Evolutionary conservation across 2,329 filamentous ascomycete species (phyloP).

Genomic region (Lomentospora prolificans): DNA sequence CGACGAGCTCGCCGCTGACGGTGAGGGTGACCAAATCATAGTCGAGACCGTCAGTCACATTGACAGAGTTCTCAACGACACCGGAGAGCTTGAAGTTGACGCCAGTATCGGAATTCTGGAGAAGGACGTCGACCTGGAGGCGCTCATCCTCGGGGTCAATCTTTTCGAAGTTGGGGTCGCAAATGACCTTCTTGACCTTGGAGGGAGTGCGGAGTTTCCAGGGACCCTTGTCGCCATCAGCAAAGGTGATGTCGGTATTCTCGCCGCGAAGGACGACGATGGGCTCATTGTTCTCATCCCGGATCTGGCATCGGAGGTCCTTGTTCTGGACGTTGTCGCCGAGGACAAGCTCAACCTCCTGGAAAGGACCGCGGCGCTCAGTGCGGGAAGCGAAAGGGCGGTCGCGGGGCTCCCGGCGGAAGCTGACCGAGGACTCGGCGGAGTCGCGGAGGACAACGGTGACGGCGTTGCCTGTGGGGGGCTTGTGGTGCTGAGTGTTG

Average conservation of each 20-base stretch:
- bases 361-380: background rate
- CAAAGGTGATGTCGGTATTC: conserved; percentile 32
- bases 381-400: background rate
- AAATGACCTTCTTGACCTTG: background rate
- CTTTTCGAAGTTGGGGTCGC: background rate
- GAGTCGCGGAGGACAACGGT: conserved; percentile 1
- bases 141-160: background rate
- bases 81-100: background rate
- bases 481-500: background rate
- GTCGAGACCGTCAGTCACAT: background rate
- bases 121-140: background rate
- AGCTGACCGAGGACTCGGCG: background rate
- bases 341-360: conserved; percentile 3
- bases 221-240: conserved; percentile 6
- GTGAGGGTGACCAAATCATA: conserved; percentile 1
- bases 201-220: background rate
- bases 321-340: conserved; percentile 3
- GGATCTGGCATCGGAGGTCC: conserved; percentile 7
- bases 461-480: background rate
- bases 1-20: conserved; percentile 5
- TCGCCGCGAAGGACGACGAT: conserved; percentile 18
- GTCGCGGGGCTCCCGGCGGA: conserved; percentile 1
- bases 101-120: background rate
- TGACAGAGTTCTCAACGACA: background rate
- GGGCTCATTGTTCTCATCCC: background rate